A percentile compares a stretch with the other conserved stretches of the same genome.
phyloP scores from a whole-genome alignment of 768 basidiomycete genomes.

The Ephemerocybe angulata region DNA sequence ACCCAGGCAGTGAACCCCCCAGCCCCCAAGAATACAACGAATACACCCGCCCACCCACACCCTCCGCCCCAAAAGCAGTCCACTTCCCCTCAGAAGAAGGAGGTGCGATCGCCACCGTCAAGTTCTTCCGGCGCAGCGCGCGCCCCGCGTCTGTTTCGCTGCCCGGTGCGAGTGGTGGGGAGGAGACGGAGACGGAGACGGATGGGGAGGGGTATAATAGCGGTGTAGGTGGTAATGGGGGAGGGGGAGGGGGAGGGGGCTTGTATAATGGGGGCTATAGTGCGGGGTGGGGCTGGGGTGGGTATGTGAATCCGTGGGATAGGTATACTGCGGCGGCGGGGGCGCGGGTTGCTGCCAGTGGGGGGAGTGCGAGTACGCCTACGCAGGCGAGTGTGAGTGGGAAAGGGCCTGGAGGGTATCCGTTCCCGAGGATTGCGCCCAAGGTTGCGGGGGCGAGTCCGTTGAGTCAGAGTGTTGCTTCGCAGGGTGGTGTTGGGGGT shows the following conservation, averaged over 20 bases:
- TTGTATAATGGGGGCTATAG: background rate
- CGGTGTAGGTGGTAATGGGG: no score
- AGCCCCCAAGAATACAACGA: constrained; percentile 40
- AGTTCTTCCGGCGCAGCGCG: constrained; percentile 62
- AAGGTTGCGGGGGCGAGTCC: constrained; percentile 1
- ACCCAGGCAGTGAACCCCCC: background rate
- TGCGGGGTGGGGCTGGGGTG: constrained; percentile 6
- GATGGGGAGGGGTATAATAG: constrained; percentile 25
- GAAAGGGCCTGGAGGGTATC: constrained; percentile 15
- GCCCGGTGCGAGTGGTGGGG: constrained; percentile 25
- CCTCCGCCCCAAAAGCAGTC: constrained; percentile 66
- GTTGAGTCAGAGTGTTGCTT: no score
- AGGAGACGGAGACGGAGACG: constrained; percentile 41
- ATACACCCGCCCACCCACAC: constrained; percentile 48
- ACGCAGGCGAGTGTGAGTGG: background rate
- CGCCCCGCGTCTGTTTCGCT: constrained; percentile 56
- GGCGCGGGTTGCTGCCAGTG: no score
- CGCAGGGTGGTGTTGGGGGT: background rate
- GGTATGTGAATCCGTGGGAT: constrained; percentile 11
- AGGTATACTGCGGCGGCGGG: constrained; percentile 13
- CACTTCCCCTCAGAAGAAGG: constrained; percentile 76
- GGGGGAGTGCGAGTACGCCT: constrained; percentile 5
- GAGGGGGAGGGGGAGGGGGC: no score
- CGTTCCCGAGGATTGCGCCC: constrained; percentile 18
- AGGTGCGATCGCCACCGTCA: constrained; percentile 57